Evolutionary conservation across 257 asterid genomes (phyloP).

Genomic region (Nicotiana undulata): DNA sequence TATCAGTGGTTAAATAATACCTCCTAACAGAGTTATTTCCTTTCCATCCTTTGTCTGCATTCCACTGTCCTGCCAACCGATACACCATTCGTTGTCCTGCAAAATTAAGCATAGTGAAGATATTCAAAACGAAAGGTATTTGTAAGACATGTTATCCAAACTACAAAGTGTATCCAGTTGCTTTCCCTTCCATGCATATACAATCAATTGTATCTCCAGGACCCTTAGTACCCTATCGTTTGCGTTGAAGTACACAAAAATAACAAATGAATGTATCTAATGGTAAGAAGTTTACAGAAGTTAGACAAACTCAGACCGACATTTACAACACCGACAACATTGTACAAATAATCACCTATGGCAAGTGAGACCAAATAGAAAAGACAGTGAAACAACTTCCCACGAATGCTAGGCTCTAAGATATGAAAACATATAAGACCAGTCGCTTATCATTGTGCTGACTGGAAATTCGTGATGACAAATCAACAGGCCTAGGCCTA

Average conservation of each 20-base stretch:
- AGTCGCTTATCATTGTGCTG: not conserved
- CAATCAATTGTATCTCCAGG: not conserved
- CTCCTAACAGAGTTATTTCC: slow-evolving; percentile 68
- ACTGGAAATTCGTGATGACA: not conserved
- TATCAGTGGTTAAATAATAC: slow-evolving; percentile 20
- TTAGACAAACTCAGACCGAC: not conserved
- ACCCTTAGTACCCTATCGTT: not conserved
- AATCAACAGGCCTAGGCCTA: not conserved
- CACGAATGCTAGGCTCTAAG: not conserved
- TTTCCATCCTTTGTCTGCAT: slow-evolving; percentile 44
- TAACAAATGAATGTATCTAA: not conserved
- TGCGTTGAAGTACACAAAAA: not conserved
- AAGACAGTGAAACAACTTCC: not conserved
- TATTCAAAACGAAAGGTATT: not conserved
- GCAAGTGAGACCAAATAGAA: not conserved
- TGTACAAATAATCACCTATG: not conserved
- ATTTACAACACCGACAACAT: not conserved
- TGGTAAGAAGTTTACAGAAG: not conserved
- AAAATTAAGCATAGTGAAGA: not conserved
- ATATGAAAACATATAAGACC: not conserved
- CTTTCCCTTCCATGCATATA: not conserved
- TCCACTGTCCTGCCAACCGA: slow-evolving; percentile 70
- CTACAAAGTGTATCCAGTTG: not conserved
- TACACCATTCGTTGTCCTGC: slow-evolving; percentile 70
- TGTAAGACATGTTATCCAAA: not conserved